These are phyloP conservation scores for Penicillium coffeae DNA, from an alignment of 495 filamentous ascomycete species.

Conservation along the genomic window DNA sequence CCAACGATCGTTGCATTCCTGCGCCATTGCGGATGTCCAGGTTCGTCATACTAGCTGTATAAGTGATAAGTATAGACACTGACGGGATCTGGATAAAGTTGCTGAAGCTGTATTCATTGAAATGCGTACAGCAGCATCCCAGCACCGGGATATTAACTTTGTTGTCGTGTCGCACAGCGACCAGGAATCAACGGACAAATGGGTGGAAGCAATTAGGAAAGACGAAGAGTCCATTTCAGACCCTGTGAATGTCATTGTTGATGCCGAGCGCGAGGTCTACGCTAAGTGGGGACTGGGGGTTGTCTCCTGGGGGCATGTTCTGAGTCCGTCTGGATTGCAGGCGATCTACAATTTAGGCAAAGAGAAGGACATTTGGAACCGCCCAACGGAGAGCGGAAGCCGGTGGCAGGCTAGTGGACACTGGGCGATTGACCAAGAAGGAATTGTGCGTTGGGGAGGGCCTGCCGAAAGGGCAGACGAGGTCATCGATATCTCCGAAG, in stretches of 20 bases:
- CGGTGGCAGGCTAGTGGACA: slow-evolving; percentile 8
- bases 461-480: slow-evolving; percentile 3
- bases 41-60: not conserved
- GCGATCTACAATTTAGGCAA: slow-evolving; percentile 4
- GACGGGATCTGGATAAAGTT: not conserved
- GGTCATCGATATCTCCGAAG: not conserved
- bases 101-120: slow-evolving; percentile 6
- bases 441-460: slow-evolving; percentile 7
- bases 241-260: slow-evolving; percentile 11
- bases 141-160: slow-evolving; percentile 7
- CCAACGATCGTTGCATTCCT: slow-evolving; percentile 16
- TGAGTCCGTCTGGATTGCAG: slow-evolving; percentile 1
- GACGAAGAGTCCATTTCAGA: not conserved
- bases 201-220: slow-evolving; percentile 8
- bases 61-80: not conserved
- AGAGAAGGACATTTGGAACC: slow-evolving; percentile 9
- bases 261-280: slow-evolving; percentile 11
- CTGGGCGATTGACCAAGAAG: slow-evolving; percentile 6
- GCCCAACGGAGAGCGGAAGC: slow-evolving; percentile 12
- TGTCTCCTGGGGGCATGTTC: slow-evolving; percentile 9
- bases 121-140: slow-evolving; percentile 2
- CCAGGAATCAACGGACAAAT: slow-evolving; percentile 3
- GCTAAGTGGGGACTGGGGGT: slow-evolving; percentile 15
- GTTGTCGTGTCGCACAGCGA: slow-evolving; percentile 9
- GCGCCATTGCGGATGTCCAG: slow-evolving; percentile 19